Percentiles rank a stretch among this genome's conserved stretches.
These are phyloP conservation scores for Moricandia moricandioides DNA, from an alignment of 345 rosid genomes.

Conservation along the genomic window DNA sequence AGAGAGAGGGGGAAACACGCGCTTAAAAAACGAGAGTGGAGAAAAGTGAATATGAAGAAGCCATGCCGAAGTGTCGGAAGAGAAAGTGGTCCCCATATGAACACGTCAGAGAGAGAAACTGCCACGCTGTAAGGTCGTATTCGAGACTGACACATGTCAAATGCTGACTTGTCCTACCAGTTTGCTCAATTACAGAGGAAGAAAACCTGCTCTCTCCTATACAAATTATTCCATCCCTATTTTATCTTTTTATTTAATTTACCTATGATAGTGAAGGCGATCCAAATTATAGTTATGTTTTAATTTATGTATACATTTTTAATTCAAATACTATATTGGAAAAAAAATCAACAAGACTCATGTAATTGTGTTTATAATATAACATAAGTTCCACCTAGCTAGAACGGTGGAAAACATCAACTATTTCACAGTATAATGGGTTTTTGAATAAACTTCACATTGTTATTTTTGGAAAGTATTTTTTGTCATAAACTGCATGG, in stretches of 20 bases:
- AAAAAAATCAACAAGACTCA: not conserved
- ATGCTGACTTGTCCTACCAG: slow-evolving; percentile 29
- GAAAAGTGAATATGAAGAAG: not conserved
- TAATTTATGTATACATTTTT: not conserved
- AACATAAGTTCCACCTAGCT: not conserved
- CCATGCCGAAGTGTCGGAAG: slow-evolving; percentile 41
- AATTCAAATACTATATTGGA: not conserved
- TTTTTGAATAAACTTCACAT: not conserved
- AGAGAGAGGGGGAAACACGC: slow-evolving; percentile 9
- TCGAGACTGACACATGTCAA: slow-evolving; percentile 25
- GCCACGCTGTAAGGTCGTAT: slow-evolving; percentile 36
- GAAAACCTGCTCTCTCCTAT: not conserved
- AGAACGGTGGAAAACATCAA: not conserved
- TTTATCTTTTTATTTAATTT: not conserved
- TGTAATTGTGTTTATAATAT: not conserved
- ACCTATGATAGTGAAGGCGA: not conserved
- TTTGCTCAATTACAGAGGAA: slow-evolving; percentile 5
- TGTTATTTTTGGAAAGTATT: not conserved
- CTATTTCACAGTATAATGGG: not conserved
- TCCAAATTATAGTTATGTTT: not conserved
- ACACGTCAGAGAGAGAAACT: slow-evolving; percentile 33
- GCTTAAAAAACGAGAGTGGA: not conserved
- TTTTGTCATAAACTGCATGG: not conserved
- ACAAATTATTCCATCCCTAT: not conserved
- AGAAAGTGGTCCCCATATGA: slow-evolving; percentile 28